Base-by-base conservation (phyloP, 1,284 basidiomycete species). In the Cryptococcus sp. region DNA sequence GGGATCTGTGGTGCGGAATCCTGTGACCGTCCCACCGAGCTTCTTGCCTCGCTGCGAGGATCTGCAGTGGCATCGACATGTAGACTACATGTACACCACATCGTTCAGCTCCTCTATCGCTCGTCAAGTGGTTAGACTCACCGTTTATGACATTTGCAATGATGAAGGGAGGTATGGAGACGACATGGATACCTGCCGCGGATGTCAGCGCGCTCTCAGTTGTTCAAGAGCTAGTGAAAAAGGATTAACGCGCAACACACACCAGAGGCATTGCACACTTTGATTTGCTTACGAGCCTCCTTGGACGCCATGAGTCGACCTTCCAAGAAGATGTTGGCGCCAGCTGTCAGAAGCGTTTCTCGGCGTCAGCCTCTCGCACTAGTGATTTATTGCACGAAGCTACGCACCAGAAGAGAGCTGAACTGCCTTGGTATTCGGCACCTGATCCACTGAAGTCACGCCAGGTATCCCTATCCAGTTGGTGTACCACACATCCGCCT, bases 101-200 rank as follows among this genome's bases (percentile, higher is more conserved):
- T 8, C 30, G 3, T 13, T 35, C 30, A 10, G 30, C 30, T 35
- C 2, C 30, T 4, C 30, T 10, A 4, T 35, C 30, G 13, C 13
- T 35, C 5, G 3, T 8, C 10, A 8, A 35, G 30, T 35, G 30
- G 8, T 13, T 2, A 35, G 54, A 60, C 53, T 50, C 52, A 71
- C 69, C 27, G 20, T 61, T 64, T 27, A 73, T 60, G 16, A 71
- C 53, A 49, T 69, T 67, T 3, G 55, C 62, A 35, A 77, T 55
- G 46, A 72, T 66, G 52, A 71, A 76, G 47, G 64, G 66, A 7
- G 74, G 71, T 41, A 77, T 75, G 11, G 66, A 63, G 22, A 70
- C 52, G 4, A 64, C 65, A 54, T 77, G 75, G 27, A 76, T 71
- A 6, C 75, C 75, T 60, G 41, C 2, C 42, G 10, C 53, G 27